Base-by-base conservation (phyloP, 371 early-diverging fungal genomes). In the Syncephalastrum racemosum region DNA sequence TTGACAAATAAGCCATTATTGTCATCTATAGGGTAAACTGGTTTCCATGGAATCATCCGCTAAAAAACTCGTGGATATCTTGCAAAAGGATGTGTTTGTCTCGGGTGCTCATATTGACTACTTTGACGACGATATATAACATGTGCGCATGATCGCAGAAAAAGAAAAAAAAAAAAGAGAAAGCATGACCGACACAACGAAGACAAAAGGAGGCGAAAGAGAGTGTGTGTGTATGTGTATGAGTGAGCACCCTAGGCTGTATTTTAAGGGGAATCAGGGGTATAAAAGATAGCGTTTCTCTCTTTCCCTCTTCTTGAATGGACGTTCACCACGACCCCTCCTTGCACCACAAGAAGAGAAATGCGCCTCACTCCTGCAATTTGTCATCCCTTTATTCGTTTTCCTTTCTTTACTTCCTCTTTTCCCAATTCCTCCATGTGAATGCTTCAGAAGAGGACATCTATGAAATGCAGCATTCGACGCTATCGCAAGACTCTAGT, bases 81-180 rank as follows among this genome's bases (percentile, higher is more conserved):
- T 92, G 15, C 68, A 70, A 31, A 54, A 66, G 13, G 73, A 88
- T 64, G 66, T 64, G 4, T 94, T 77, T 66, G 63, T 63, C 43
- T 90, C 88, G 45, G 95, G 93, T 6, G 81, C 75, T 2, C 95
- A 96, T 64, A 71, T 95, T 23, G 96, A 96, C 62, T 89, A 72
- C 59, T 96, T 79, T 66, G 95, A 96, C 67, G 41, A 59, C 63
- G 65, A 52, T 23, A 16, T 36, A 44, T 44, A 27, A n/a, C 27
- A 53, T 23, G 14, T 20, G 57, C 19, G 20, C 18, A 54, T 44
- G 27, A 45, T 43, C 13, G n/a, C 47, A 41, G 10, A 52, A 42
- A 19, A 14, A 56, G 6, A 45, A 56, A 41, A 41, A 31, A 51
- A 20, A 25, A 50, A 31, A 16, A 46, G 25, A 47, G 12, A 31